Conservation (phyloP, 108 stramenopile species). For the Chaetoceros tenuissimus region DNA sequence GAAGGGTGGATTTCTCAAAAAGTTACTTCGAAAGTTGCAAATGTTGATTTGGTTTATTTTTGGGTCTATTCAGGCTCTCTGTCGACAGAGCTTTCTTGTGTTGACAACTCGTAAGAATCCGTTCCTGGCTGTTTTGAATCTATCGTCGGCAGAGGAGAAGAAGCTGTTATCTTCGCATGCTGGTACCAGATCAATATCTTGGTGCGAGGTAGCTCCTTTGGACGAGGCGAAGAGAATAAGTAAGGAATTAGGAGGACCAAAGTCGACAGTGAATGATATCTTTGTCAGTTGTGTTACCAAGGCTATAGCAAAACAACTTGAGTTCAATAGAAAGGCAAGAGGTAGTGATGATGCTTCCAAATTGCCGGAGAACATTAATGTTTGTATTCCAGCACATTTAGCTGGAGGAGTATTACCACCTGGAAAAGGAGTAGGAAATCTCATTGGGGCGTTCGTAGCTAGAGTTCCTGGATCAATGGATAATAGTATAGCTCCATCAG, state of each 20-base stretch:
- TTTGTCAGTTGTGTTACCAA: slow-evolving; percentile 62
- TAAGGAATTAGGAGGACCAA: slow-evolving; percentile 16
- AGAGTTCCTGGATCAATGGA: slow-evolving; percentile 51
- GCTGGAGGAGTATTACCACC: slow-evolving; percentile 64
- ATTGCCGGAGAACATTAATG: slow-evolving; percentile 29
- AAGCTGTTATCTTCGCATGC: slow-evolving; percentile 4
- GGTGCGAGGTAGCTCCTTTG: slow-evolving; percentile 55
- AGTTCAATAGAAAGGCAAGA: slow-evolving; percentile 15
- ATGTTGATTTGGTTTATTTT: slow-evolving; percentile 43
- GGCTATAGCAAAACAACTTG: slow-evolving; percentile 59
- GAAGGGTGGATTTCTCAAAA: slow-evolving; percentile 9
- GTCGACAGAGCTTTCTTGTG: slow-evolving; percentile 46
- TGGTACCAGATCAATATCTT: slow-evolving; percentile 47
- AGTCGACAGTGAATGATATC: slow-evolving; percentile 75
- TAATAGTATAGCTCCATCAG: slow-evolving; percentile 17
- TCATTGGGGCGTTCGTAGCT: slow-evolving; percentile 74
- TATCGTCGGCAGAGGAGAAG: slow-evolving; percentile 14
- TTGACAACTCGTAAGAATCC: slow-evolving; percentile 35
- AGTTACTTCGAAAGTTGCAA: slow-evolving; percentile 30
- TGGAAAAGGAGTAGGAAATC: slow-evolving; percentile 70
- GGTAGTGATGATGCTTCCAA: background rate
- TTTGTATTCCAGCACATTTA: slow-evolving; percentile 76
- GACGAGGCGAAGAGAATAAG: slow-evolving; percentile 68
- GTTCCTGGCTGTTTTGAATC: slow-evolving; percentile 29
- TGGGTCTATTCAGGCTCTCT: slow-evolving; percentile 35